Evolutionary conservation across 2,329 filamentous ascomycete species (phyloP), one percentile per base, ranked within the genome.

Genomic region (Drechmeria coniospora): DNA sequence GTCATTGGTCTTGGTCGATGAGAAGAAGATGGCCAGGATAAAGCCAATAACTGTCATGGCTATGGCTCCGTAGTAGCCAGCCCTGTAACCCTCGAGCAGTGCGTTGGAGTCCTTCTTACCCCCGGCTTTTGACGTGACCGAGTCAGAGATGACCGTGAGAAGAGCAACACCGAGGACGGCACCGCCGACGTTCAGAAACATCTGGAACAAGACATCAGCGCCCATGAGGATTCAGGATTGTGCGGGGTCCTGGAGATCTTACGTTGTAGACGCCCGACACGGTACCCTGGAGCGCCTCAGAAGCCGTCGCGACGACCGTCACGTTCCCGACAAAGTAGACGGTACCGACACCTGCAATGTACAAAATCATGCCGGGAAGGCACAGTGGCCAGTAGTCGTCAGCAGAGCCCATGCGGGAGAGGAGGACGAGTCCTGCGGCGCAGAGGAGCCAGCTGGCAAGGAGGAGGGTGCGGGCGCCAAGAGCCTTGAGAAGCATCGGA

Each of bases 111-210:
- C 27, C 10, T 25, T 16, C 12, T 34, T 31, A 6, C 26, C 32
- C 7, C 32, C 36, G 4, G 33, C 29, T 21, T 33, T 35, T 4
- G 37, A 38, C 2, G 34, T 40, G 15, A 35, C 34, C 8, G 37
- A 36, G 12, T 38, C 34, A 8, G 33, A 36, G 21, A 40, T 30
- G 28, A 34, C 29, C 17, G 32, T 34, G 5, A 34, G n/a, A 9
- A 34, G 29, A 9, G 32, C 32, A 3, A 34, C 29, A 13, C 32
- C 32, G 8, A 34, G 32, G 15, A 34, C 32, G 13, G 32, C 32
- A 19, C 32, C 32, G 11, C 32, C 32, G 7, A 34, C 28, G 21
- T 34, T 34, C 9, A 34, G 17, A 13, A 34, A 34, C 32, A 34
- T 34, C 32, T 34, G 20, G 11, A n/a, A 5, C 11, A 5, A 4